Percentiles rank a stretch among this genome's conserved stretches.
These are phyloP conservation scores for Rubus parviflorus DNA, from an alignment of 306 rosid species.

Conservation along the genomic window DNA sequence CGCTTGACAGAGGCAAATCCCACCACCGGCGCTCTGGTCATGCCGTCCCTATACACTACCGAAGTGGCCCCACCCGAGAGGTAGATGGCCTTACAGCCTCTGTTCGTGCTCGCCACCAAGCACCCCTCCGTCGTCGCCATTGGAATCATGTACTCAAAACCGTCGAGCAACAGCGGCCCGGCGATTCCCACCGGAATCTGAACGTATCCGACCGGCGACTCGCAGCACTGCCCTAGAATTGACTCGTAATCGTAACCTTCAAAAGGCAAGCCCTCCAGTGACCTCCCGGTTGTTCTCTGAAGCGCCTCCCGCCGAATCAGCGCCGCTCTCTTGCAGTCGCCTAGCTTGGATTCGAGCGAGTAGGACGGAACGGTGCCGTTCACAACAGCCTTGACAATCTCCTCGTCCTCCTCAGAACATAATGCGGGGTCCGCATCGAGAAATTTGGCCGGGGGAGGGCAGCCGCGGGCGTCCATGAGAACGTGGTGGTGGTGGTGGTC, in stretches of 20 bases:
- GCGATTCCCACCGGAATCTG: slow-evolving; percentile 3
- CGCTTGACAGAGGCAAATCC: neutral
- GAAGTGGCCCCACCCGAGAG: neutral
- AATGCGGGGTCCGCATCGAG: neutral
- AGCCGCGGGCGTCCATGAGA: too few species aligned
- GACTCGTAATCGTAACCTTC: slow-evolving; percentile 1
- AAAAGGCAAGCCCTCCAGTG: neutral
- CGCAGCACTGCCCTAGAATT: slow-evolving; percentile 1
- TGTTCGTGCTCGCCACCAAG: slow-evolving; percentile 4
- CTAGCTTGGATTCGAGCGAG: slow-evolving; percentile 29
- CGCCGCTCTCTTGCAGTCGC: slow-evolving; percentile 28
- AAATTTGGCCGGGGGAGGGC: neutral
- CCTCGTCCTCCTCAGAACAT: neutral
- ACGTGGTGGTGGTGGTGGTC: neutral
- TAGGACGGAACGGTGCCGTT: slow-evolving; percentile 8
- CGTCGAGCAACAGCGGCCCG: neutral
- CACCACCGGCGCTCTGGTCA: slow-evolving; percentile 8
- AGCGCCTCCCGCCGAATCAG: neutral
- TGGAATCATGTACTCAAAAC: neutral
- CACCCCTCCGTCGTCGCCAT: slow-evolving; percentile 10
- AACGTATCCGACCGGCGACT: slow-evolving; percentile 1
- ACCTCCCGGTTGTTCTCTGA: neutral
- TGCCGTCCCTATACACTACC: neutral
- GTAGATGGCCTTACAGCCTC: neutral
- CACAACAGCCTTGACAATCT: neutral